phyloP scores from a whole-genome alignment of 2,329 filamentous ascomycete genomes.

The Colletotrichum scovillei region DNA sequence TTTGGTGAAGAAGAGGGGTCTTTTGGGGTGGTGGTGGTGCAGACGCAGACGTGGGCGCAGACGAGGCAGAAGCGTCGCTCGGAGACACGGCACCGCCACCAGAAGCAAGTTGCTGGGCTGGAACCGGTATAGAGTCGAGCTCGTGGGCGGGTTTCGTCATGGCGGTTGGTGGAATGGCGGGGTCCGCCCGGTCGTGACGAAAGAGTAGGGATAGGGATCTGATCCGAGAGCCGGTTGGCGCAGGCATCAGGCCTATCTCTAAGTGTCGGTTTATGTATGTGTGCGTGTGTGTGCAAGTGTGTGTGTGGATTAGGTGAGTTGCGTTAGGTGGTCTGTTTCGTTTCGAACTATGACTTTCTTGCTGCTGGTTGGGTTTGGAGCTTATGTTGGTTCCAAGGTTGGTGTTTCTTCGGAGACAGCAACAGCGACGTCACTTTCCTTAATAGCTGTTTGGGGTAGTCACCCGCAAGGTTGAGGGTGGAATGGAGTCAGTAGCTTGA shows the following conservation, averaged over 20 bases:
- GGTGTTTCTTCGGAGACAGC: neutral
- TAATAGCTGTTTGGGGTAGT: neutral
- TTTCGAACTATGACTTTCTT: neutral
- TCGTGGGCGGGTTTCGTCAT: slow-evolving; percentile 30
- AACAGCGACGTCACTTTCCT: neutral
- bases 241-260: slow-evolving; percentile 23
- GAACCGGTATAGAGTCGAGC: slow-evolving; percentile 1
- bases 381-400: too few species aligned
- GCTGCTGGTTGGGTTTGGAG: neutral
- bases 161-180: slow-evolving; percentile 7
- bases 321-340: neutral
- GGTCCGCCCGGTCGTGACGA: slow-evolving; percentile 24
- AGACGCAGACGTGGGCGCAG: slow-evolving; percentile 7
- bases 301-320: neutral
- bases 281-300: neutral
- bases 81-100: neutral
- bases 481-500: neutral
- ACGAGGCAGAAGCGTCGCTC: neutral
- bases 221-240: slow-evolving; percentile 25
- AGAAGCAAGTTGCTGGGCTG: neutral
- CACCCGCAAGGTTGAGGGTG: neutral
- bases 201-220: slow-evolving; percentile 24
- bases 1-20: slow-evolving; percentile 21
- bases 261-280: neutral
- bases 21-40: neutral